Base-by-base conservation (phyloP, 2,329 filamentous ascomycete species). In the Periconia sp. region DNA sequence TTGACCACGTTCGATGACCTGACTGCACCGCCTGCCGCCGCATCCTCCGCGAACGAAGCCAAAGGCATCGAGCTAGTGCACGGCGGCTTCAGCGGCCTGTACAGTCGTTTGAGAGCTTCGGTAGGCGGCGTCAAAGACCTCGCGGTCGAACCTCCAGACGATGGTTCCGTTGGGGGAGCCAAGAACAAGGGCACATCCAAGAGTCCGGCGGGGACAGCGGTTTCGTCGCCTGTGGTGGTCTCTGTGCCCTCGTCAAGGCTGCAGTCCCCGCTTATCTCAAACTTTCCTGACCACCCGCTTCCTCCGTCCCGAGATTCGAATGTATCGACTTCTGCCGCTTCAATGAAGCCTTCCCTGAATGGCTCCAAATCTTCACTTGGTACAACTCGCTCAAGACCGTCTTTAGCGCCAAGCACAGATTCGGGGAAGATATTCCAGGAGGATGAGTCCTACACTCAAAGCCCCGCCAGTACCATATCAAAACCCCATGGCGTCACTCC, bases 1-100 rank as follows among this genome's bases (percentile, higher is more conserved):
- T 78, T 97, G 34, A 97, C 92, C 2, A 95, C 91, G 7, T 97
- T 97, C 72, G 95, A 95, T 71, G 92, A 96, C 63, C 92, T 95
- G 61, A 88, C 87, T 1, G 80, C 86, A 1, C 85, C 86, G 4
- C 85, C 88, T 0, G 74, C 78, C 2, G 76, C 80, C 1, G 73
- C 82, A 1, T 75, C 79, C 2, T 72, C 76, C 11, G n/a, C n/a
- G n/a, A 71, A 78, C 17, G 90, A 95, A 57, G 83, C 77, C 45
- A 90, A 89, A 65, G 81, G 81, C 7, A 76, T 89, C 25, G 90
- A 95, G 45, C 71, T 87, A 28, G 83, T 94, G 16, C 89, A 94
- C 50, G 88, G 92, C 69, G 90, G 92, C 4, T 76, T 97, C 33
- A 95, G 88, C 63, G 91, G 92, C 1, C 75, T 97, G 25, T 97